Conservation (phyloP, 2,329 filamentous ascomycete species). For the Neonectria neomacrospora region DNA sequence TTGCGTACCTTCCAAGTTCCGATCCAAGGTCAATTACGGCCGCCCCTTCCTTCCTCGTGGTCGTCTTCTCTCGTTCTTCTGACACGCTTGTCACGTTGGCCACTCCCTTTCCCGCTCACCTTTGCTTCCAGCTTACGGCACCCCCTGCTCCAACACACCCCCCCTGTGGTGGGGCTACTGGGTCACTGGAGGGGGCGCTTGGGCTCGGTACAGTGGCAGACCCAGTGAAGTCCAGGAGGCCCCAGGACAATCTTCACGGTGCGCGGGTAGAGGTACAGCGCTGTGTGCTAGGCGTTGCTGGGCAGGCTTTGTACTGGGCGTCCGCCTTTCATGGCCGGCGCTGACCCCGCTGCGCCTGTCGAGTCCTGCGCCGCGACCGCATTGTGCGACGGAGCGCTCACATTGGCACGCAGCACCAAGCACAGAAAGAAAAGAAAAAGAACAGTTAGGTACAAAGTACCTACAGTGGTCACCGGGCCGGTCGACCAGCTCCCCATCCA, state of each 20-base stretch:
- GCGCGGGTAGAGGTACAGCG: background rate
- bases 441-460: constrained; percentile 6
- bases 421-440: background rate
- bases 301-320: background rate
- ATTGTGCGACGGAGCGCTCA: constrained; percentile 1
- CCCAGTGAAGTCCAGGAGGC: background rate
- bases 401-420: constrained; percentile 8
- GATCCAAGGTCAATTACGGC: constrained; percentile 24
- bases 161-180: constrained; percentile 14
- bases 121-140: constrained; percentile 12
- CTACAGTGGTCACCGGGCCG: constrained; percentile 38
- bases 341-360: background rate
- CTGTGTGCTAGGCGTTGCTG: background rate
- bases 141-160: constrained; percentile 9
- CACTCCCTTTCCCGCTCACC: constrained; percentile 27
- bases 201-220: constrained; percentile 5
- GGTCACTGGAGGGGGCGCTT: constrained; percentile 4
- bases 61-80: constrained; percentile 22
- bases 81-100: constrained; percentile 25
- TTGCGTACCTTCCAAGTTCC: constrained; percentile 19
- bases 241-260: background rate
- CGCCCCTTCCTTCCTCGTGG: constrained; percentile 21
- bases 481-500: constrained; percentile 29
- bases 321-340: background rate
- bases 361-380: constrained; percentile 7